A percentile compares a stretch with the other conserved stretches of the same genome.
Conservation (phyloP, 805 yeast genomes). For the Ogataea trehalophila region DNA sequence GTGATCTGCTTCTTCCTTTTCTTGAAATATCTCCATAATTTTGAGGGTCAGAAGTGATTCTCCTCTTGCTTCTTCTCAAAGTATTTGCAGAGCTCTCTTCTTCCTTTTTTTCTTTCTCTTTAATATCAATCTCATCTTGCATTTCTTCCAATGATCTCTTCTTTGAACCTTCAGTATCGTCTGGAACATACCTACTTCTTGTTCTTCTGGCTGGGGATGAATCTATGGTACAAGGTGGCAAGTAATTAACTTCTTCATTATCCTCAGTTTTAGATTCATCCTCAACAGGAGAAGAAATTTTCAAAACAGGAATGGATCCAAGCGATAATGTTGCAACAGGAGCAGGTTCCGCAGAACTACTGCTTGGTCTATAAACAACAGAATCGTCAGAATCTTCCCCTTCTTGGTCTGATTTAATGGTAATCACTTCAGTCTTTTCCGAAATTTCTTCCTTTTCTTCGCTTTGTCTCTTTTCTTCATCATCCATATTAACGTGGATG, state of each 20-base stretch:
- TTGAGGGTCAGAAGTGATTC: slow-evolving; percentile 6
- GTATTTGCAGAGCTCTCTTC: not conserved
- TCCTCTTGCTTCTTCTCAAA: slow-evolving; percentile 3
- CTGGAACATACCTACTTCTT: slow-evolving; percentile 6
- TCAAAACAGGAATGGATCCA: slow-evolving; percentile 1
- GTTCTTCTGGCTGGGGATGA: slow-evolving; percentile 14
- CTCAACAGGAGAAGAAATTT: not conserved
- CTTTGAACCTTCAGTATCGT: slow-evolving; percentile 1
- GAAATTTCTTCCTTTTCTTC: too few species aligned
- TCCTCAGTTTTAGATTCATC: slow-evolving; percentile 2
- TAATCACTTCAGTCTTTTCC: slow-evolving; percentile 4
- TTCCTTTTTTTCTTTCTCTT: not conserved
- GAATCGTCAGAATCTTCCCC: not conserved
- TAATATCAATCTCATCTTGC: not conserved
- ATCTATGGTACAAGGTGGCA: not conserved
- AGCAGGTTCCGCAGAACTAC: not conserved
- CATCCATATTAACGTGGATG: not conserved
- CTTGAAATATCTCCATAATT: slow-evolving; percentile 3
- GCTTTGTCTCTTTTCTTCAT: slow-evolving; percentile 3
- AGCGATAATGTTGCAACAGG: not conserved
- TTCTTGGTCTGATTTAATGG: not conserved
- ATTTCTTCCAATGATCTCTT: slow-evolving; percentile 4
- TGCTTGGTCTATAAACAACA: not conserved
- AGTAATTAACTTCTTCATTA: slow-evolving; percentile 3
- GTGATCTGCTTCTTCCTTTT: slow-evolving; percentile 22